Evolutionary conservation across 192 early-diverging fungal genomes (phyloP).

Genomic region (Coemansia erecta): DNA sequence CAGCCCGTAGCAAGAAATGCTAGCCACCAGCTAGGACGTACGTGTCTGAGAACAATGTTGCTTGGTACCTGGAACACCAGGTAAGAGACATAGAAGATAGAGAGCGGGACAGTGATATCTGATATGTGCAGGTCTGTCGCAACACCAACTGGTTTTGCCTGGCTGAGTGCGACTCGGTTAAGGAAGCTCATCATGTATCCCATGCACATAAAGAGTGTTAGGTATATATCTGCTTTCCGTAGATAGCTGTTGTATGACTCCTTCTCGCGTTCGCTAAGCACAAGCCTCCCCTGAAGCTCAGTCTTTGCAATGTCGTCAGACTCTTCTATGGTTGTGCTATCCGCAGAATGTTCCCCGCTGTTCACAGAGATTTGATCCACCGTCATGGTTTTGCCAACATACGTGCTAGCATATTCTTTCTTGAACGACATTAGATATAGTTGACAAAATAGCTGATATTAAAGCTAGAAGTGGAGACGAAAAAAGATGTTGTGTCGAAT

Average conservation of each 20-base stretch:
- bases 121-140: constrained; percentile 1
- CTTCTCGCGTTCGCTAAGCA: background rate
- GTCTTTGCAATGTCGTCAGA: background rate
- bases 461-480: too few relatives aligned
- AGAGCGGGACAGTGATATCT: constrained; percentile 11
- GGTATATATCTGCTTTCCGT: constrained; percentile 9
- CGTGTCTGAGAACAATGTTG: constrained; percentile 13
- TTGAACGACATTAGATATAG: too few relatives aligned
- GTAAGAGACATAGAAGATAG: constrained; percentile 15
- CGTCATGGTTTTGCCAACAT: too few relatives aligned
- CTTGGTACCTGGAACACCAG: constrained; percentile 15
- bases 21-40: constrained; percentile 11
- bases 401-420: too few relatives aligned
- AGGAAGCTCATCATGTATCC: constrained; percentile 17
- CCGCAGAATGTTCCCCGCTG: too few relatives aligned
- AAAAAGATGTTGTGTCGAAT: too few relatives aligned
- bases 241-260: constrained; percentile 3
- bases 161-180: constrained; percentile 12
- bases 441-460: too few relatives aligned
- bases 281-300: constrained; percentile 9
- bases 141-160: constrained; percentile 12
- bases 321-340: too few relatives aligned
- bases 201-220: constrained; percentile 6
- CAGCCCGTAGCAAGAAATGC: constrained; percentile 13
- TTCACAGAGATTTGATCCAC: too few relatives aligned